These are phyloP conservation scores for Kodamaea arcana DNA, from an alignment of 1,139 yeast species.

Conservation along the genomic window DNA sequence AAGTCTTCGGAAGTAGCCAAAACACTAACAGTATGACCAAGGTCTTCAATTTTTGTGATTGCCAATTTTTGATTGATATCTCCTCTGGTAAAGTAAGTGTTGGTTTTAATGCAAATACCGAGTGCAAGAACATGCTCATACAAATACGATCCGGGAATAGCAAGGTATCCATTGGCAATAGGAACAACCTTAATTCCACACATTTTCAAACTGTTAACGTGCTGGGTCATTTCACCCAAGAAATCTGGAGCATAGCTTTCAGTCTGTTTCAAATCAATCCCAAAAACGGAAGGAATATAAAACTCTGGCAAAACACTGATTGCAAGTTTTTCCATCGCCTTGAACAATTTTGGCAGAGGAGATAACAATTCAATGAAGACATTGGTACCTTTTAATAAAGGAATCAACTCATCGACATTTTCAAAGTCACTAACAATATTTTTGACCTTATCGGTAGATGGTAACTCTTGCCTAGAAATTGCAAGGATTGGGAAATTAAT, in stretches of 20 bases:
- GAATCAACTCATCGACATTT: constrained; percentile 18
- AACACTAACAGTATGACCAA: constrained; percentile 41
- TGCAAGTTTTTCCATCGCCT: constrained; percentile 30
- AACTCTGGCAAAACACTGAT: constrained; percentile 43
- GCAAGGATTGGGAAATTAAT: constrained; percentile 48
- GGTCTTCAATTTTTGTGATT: constrained; percentile 37
- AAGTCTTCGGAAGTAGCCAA: constrained; percentile 38
- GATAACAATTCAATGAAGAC: constrained; percentile 46
- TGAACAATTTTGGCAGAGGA: constrained; percentile 20
- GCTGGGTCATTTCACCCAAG: constrained; percentile 34
- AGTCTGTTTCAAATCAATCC: constrained; percentile 35
- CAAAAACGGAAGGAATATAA: constrained; percentile 63
- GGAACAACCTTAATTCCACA: constrained; percentile 52
- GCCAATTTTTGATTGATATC: constrained; percentile 32
- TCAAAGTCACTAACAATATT: constrained; percentile 29
- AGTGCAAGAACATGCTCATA: constrained; percentile 30
- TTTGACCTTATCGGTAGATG: constrained; percentile 35
- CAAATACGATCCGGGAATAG: constrained; percentile 34
- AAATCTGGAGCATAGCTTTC: constrained; percentile 28
- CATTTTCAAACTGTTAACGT: constrained; percentile 37
- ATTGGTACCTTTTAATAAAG: constrained; percentile 45
- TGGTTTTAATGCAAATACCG: constrained; percentile 35
- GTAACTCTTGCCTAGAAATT: constrained; percentile 39
- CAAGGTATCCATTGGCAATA: constrained; percentile 42
- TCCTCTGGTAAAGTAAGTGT: constrained; percentile 39